Evolutionary conservation across 2,329 filamentous ascomycete species (phyloP), one percentile per base, ranked within the genome.

Genomic region (Myotisia sp.): DNA sequence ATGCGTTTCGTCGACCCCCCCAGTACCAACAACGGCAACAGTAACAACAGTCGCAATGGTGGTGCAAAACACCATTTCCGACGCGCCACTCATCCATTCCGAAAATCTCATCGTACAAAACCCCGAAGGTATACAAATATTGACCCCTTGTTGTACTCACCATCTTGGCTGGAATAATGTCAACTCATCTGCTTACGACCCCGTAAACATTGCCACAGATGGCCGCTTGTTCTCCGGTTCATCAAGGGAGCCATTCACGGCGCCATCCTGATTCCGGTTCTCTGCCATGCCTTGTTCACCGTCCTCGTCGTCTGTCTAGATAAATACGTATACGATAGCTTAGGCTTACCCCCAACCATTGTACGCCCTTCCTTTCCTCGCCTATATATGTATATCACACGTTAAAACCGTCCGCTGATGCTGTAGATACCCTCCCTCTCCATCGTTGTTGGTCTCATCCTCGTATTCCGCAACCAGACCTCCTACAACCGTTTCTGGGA

Each of bases 371-470:
- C 13, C n/a, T 37, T 22, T 13, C 26, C 26, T 29, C 16, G 2
- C 27, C 19, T 7, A 6, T 6, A 14, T 14, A 6, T 28, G 17
- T 26, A 39, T 42, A 29, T 23, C 9, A 1, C 3, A 22, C 13
- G n/a, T n/a, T n/a, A n/a, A n/a, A n/a, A n/a, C n/a, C n/a, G n/a
- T n/a, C n/a, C n/a, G n/a, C n/a, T n/a, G n/a, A n/a, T n/a, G 6
- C 12, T 31, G 1, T 41, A 67, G 64, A 67, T 77, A 28, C 73
- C 74, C 2, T 70, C 65, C 9, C 57, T 78, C 2, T 73, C 68
- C 21, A 78, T 78, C 37, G 74, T 78, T 33, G 73, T 78, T 2
- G 74, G 74, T 46, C 52, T 78, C 26, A 76, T 78, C 65, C 69
- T 78, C 37, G 74, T 78, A 18, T 77, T 78, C 56, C 66, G 74